These are phyloP conservation scores for Monilinia laxa DNA, from an alignment of 2,329 filamentous ascomycete genomes.

Conservation along the genomic window DNA sequence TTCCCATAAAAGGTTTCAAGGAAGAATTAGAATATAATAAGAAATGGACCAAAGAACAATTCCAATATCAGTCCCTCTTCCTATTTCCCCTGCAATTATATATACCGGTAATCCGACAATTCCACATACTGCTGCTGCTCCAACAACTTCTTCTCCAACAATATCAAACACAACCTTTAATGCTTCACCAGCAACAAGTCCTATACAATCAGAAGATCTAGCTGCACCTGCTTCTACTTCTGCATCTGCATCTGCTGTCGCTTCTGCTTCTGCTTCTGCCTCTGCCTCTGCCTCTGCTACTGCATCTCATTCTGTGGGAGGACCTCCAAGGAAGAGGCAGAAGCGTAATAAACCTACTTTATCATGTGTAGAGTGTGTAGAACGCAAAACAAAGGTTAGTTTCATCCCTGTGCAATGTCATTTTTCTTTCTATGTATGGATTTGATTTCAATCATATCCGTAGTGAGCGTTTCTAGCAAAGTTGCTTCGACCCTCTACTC, in stretches of 20 bases:
- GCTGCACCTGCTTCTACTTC: too few relatives aligned
- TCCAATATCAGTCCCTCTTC: neutral
- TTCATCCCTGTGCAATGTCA: neutral
- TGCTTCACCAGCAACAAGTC: slow-evolving; percentile 16
- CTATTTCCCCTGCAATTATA: slow-evolving; percentile 27
- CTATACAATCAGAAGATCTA: slow-evolving; percentile 24
- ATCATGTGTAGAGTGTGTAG: slow-evolving; percentile 77
- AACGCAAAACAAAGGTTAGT: slow-evolving; percentile 74
- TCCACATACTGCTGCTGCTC: neutral
- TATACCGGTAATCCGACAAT: slow-evolving; percentile 23
- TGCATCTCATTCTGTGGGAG: slow-evolving; percentile 20
- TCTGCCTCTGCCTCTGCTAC: too few relatives aligned
- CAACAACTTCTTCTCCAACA: slow-evolving; percentile 28
- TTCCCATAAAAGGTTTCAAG: neutral
- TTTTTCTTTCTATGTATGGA: neutral
- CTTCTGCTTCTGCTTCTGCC: too few relatives aligned
- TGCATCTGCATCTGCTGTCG: too few relatives aligned
- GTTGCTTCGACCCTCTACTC: too few relatives aligned
- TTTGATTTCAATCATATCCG: neutral
- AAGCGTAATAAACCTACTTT: slow-evolving; percentile 82
- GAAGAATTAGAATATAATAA: neutral
- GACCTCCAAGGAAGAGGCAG: slow-evolving; percentile 60
- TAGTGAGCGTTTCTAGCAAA: neutral
- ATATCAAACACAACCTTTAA: slow-evolving; percentile 29
- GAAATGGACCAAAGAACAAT: slow-evolving; percentile 27